Evolutionary conservation across 2,329 filamentous ascomycete genomes (phyloP).

Genomic region (Tricladium varicosporioides): DNA sequence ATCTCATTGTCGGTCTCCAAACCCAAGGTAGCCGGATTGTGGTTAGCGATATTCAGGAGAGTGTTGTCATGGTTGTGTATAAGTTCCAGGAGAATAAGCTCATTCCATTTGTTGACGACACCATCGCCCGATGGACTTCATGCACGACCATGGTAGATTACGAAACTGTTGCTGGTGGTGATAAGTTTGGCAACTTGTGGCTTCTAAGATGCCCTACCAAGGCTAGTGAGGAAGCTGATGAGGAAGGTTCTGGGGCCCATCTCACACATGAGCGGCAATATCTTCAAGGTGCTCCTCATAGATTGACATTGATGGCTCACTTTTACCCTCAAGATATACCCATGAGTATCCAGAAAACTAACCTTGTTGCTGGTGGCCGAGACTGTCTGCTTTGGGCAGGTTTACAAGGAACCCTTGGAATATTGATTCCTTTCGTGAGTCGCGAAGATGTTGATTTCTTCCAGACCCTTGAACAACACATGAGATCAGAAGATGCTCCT

Average conservation of each 20-base stretch:
- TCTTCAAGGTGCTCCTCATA: conserved; percentile 83
- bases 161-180: conserved; percentile 88
- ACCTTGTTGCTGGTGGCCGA: conserved; percentile 85
- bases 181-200: conserved; percentile 98
- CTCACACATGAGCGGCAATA: conserved; percentile 89
- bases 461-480: conserved; percentile 85
- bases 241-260: conserved; percentile 86
- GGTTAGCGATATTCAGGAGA: conserved; percentile 89
- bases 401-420: conserved; percentile 89
- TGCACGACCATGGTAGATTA: conserved; percentile 95
- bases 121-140: conserved; percentile 85
- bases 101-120: conserved; percentile 91
- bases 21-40: conserved; percentile 90
- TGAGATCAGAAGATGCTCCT: conserved; percentile 82
- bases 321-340: conserved; percentile 91
- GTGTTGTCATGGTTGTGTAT: conserved; percentile 88
- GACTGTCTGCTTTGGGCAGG: conserved; percentile 93
- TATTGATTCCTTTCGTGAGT: conserved; percentile 86
- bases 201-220: conserved; percentile 84
- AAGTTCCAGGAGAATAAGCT: conserved; percentile 88
- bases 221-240: conserved; percentile 84
- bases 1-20: conserved; percentile 83
- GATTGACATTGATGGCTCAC: conserved; percentile 81
- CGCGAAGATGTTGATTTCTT: conserved; percentile 98
- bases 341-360: conserved; percentile 84